Conservation (phyloP, 176 grass and related monocot genomes). For the Zea mays region Zm-B73-REFERENCE-NAM-5.0 NC_050104.1:104392001-104392500, state of each 20-base stretch:
- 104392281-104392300: not conserved
- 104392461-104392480: too few species aligned
- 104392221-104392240: not conserved
- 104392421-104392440: too few species aligned
- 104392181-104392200: not conserved
- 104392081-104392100: slow-evolving; percentile 38
- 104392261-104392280: not conserved
- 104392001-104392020: slow-evolving; percentile 35
- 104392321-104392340: not conserved
- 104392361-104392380: not conserved
- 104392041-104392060: slow-evolving; percentile 30
- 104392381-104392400: not conserved
- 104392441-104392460: too few species aligned
- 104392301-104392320: not conserved
- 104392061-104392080: slow-evolving; percentile 41
- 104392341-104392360: not conserved
- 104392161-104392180: not conserved
- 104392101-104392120: slow-evolving; percentile 26
- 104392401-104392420: too few species aligned
- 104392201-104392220: not conserved
- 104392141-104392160: not conserved
- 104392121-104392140: not conserved
- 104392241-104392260: not conserved
- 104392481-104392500: too few species aligned
- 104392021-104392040: slow-evolving; percentile 32